Evolutionary conservation across 1,284 basidiomycete genomes (phyloP).

Genomic region (Moesziomyces parantarcticus): DNA sequence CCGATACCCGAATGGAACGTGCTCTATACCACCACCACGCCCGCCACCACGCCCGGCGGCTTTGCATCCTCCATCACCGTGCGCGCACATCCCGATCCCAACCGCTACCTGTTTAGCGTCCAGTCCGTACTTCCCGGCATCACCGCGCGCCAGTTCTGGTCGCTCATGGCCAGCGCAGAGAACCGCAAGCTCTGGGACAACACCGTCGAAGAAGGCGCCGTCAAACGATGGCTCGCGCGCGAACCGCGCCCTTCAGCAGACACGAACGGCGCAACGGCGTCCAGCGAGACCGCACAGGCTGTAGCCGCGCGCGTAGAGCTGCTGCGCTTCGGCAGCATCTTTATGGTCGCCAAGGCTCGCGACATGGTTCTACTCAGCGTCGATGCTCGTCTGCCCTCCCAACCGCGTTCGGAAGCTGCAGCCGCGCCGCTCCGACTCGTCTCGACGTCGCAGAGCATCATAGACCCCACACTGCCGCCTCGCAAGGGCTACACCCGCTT

Average conservation of each 20-base stretch:
- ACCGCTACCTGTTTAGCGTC: constrained; percentile 54
- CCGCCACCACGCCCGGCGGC: constrained; percentile 18
- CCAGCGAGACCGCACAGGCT: constrained; percentile 15
- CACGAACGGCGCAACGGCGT: background rate
- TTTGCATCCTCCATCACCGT: constrained; percentile 52
- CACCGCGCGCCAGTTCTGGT: constrained; percentile 57
- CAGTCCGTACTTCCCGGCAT: constrained; percentile 51
- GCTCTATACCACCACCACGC: constrained; percentile 40
- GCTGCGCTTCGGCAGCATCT: constrained; percentile 56
- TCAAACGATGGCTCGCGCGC: constrained; percentile 44
- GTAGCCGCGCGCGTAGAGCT: constrained; percentile 48
- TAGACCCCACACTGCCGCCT: constrained; percentile 46
- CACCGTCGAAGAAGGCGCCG: constrained; percentile 42
- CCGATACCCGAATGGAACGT: constrained; percentile 52
- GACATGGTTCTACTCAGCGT: constrained; percentile 59
- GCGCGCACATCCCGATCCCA: constrained; percentile 49
- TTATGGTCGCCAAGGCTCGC: constrained; percentile 60
- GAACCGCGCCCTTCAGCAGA: constrained; percentile 2
- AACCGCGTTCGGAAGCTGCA: background rate
- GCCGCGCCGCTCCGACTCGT: constrained; percentile 41
- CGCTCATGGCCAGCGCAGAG: constrained; percentile 57
- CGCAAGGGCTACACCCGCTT: constrained; percentile 57
- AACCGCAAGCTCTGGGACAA: constrained; percentile 59
- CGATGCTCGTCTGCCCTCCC: constrained; percentile 50
- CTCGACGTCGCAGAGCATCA: constrained; percentile 47